Evolutionary conservation across 2,329 filamentous ascomycete genomes (phyloP), one percentile per base, ranked within the genome.

Genomic region (Talaromyces verruculosus): DNA sequence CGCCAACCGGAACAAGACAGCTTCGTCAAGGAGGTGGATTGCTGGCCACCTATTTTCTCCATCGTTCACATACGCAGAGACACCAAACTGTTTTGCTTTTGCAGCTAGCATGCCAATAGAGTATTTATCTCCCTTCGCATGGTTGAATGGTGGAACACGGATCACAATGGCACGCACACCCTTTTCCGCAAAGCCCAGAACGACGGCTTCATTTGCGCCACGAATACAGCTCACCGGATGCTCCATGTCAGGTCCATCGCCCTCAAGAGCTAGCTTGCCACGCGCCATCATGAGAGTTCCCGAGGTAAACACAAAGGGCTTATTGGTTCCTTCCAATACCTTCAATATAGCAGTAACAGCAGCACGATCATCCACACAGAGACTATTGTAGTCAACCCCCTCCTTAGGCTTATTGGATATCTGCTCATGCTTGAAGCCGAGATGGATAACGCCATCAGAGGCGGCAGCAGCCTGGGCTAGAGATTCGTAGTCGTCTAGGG

Each of bases 41-140:
- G 63, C 63, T 5, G 39, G 39, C 63, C 63, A 64, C 37, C 55
- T 13, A 6, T 64, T 64, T 28, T 59, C 28, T 22, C 63, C 63
- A 17, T 60, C 53, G 1, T 55, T 55, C 5, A 64, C 22, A n/a
- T 64, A 64, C 3, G 30, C 53, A 19, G 63, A 64, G 30, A 60
- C 15, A 10, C 63, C 63, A 28, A 45, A 49, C 19, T 64, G 35
- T 11, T 33, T 43, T 17, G 53, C 53, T 47, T 49, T 41, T 5
- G n/a, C n/a, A 22, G 33, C 33, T n/a, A 64, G 25, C 53, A 60
- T 64, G 3, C 53, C 53, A 55, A 57, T 49, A 8, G 55, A 64
- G 7, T 47, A 47, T 47, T 45, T 45, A 8, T 43, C 41, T 1
- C 43, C 63, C 13, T 45, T 47, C 8, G 53, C 63, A 37, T 64